Evolutionary conservation across 2,329 filamentous ascomycete genomes (phyloP), one percentile per base, ranked within the genome.

Genomic region (Fusarium palustre): DNA sequence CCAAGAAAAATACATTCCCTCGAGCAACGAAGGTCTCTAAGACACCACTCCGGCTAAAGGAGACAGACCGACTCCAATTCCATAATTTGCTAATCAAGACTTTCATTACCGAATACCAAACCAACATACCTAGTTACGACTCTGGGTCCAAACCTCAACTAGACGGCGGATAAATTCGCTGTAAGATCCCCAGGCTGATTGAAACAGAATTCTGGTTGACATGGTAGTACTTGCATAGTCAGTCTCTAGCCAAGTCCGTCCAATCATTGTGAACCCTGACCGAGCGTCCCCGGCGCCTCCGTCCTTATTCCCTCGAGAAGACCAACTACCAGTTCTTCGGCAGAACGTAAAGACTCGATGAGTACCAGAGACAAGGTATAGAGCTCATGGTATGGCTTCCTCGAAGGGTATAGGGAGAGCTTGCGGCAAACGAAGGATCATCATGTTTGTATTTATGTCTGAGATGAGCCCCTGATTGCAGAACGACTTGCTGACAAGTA

Each of bases 231-330:
- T 7, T 7, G 20, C 22, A 13, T 18, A n/a, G 24, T 28, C 34
- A 34, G 38, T n/a, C 16, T 28, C 24, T 2, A 25, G 8, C 10
- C 38, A 38, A 34, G n/a, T 57, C 16, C 9, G n/a, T 3, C 11
- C 22, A 36, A 43, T n/a, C 5, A 7, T 25, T 8, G 13, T 10
- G 36, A 25, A 24, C 20, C 20, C 22, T 2, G 25, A 4, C 2
- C 1, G 30, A 12, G 3, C 11, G 4, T 33, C n/a, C 18, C 9
- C 12, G 3, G 6, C 7, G 43, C 7, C 6, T 20, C 0, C 6
- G 6, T 5, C 1, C 0, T 7, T 11, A 18, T 38, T n/a, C 11
- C 1, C 7, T 4, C 5, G 13, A 2, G 28, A 13, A 13, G 12
- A 9, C 5, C 8, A 2, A 22, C 24, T 9, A 28, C 22, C 9